Base-by-base conservation (phyloP, 1,284 basidiomycete genomes). In the Microstroma glucosiphilum region DNA sequence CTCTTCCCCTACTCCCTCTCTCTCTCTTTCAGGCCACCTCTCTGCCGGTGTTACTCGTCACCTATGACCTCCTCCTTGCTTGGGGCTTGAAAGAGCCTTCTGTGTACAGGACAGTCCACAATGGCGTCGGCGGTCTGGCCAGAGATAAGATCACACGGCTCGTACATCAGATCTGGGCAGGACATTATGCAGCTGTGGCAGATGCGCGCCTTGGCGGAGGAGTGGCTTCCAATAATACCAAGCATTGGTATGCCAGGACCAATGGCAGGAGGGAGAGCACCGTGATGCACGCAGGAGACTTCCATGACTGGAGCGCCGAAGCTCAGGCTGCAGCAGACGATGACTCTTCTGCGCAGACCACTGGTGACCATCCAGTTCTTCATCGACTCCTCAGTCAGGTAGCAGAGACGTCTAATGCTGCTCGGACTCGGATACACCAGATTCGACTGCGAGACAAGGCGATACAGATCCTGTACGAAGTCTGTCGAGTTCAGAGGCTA, bases 41-140 rank as follows among this genome's bases (percentile, higher is more conserved):
- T 73, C 91, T 92, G 0, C 91, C 93, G 72, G 83, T 84, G 15
- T 86, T 91, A 65, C 86, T 91, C 72, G 87, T 96, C 60, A 82
- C 88, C 40, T 92, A 91, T 80, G 85, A 87, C 67, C 81, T 92
- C 57, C 84, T 94, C 23, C 84, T 91, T 23, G 84, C 83, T 69
- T 88, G 88, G 75, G 92, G 92, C 25, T 57, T 67, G 11, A 26
- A n/a, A 26, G 49, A 61, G 23, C 55, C 64, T 23, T 42, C 62
- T 13, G 57, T 59, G 17, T 69, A 62, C 41, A 61, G 58, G 23
- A 58, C 59, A 43, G 59, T 67, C 1, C 60, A 66, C 17, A 56
- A 57, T 8, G 56, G 53, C 37, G 40, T 73, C 11, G 61, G 67
- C 1, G 67, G 69, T 9, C 67, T 76, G 23, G 51, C 51, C 19